Conservation (phyloP, 1,284 basidiomycete species). For the Trametes pubescens region DNA sequence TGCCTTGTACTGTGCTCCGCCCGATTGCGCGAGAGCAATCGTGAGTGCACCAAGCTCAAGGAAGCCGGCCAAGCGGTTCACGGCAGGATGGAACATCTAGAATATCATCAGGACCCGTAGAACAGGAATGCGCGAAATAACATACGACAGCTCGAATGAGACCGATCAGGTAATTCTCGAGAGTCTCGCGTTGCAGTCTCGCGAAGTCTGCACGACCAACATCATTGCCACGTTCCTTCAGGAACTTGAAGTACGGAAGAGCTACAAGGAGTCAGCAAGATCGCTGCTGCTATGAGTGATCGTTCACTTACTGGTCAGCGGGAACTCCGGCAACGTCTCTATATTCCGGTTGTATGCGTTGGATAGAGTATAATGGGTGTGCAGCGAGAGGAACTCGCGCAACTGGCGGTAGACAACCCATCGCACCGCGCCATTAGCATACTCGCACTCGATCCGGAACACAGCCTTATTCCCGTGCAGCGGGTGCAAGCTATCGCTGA, state of each 20-base stretch:
- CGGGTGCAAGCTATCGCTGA: conserved; percentile 89
- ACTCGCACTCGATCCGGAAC: conserved; percentile 96
- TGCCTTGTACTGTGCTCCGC: conserved; percentile 89
- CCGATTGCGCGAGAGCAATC: conserved; percentile 83
- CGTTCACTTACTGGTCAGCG: conserved; percentile 74
- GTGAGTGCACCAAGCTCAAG: conserved; percentile 94
- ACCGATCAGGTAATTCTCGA: conserved; percentile 91
- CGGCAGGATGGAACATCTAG: conserved; percentile 96
- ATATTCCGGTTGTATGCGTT: conserved; percentile 78
- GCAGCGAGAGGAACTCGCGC: conserved; percentile 91
- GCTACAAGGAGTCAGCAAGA: conserved; percentile 49
- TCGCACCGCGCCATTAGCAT: conserved; percentile 92
- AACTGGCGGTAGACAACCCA: conserved; percentile 98
- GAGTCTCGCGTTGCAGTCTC: conserved; percentile 76
- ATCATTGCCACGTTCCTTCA: conserved; percentile 63
- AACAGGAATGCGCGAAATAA: conserved; percentile 26
- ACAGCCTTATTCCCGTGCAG: conserved; percentile 81
- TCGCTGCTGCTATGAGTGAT: not conserved
- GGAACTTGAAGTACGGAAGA: conserved; percentile 89
- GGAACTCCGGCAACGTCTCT: conserved; percentile 92
- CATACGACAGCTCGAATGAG: conserved; percentile 90
- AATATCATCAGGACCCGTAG: not conserved
- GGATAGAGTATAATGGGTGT: conserved; percentile 91
- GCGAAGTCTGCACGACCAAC: conserved; percentile 80
- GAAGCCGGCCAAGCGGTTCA: conserved; percentile 94